Percentiles rank a stretch among this genome's conserved stretches.
These are phyloP conservation scores for Rubia peregrina DNA, from an alignment of 305 asterid genomes.

Conservation along the genomic window DNA sequence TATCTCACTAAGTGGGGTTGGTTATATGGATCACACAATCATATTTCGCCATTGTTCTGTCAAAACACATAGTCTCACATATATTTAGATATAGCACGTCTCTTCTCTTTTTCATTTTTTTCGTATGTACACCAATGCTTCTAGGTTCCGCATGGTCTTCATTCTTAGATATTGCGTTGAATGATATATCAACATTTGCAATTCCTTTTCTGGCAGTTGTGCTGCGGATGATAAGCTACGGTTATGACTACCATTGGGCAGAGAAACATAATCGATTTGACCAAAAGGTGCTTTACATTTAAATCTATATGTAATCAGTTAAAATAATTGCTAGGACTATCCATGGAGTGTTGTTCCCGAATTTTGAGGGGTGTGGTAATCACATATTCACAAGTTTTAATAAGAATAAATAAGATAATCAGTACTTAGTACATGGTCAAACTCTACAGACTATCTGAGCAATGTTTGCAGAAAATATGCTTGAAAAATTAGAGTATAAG, in stretches of 20 bases:
- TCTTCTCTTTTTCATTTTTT: not conserved
- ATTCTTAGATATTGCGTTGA: not conserved
- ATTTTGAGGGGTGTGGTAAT: not conserved
- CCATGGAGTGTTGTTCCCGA: not conserved
- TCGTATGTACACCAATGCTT: not conserved
- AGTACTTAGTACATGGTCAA: not conserved
- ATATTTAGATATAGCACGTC: not conserved
- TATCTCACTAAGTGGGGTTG: not conserved
- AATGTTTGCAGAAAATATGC: not conserved
- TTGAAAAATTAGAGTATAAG: not conserved
- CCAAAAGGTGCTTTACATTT: slow-evolving; percentile 49
- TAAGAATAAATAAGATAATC: not conserved
- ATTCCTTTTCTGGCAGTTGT: slow-evolving; percentile 53
- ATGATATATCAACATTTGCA: not conserved
- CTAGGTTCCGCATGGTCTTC: not conserved
- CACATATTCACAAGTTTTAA: too few species aligned
- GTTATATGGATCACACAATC: not conserved
- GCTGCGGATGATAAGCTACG: slow-evolving; percentile 97
- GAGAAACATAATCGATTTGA: slow-evolving; percentile 50
- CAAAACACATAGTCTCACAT: too few species aligned
- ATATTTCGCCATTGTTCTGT: too few species aligned
- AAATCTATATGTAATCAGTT: not conserved
- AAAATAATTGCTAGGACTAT: not conserved
- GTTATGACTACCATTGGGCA: slow-evolving; percentile 90
- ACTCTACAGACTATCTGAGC: not conserved